phyloP scores from a whole-genome alignment of 805 yeast genomes.

The Kurtzmaniella fragi region DNA sequence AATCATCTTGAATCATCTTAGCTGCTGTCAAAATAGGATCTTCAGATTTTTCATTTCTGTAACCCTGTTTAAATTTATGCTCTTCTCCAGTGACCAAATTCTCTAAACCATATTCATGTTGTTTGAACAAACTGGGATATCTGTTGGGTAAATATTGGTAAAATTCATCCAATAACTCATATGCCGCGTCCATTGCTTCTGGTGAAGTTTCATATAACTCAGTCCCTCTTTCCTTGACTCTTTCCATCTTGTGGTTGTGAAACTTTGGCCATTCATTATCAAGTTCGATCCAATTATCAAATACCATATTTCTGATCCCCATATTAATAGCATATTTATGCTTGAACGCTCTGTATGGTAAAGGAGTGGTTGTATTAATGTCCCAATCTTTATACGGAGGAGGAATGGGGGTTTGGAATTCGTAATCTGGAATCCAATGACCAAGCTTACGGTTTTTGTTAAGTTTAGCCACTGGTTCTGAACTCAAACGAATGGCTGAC shows the following conservation, averaged over 20 bases:
- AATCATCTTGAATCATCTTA: slow-evolving; percentile 57
- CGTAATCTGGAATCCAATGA: slow-evolving; percentile 47
- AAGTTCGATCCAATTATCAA: slow-evolving; percentile 60
- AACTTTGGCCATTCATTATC: slow-evolving; percentile 61
- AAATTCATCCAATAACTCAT: slow-evolving; percentile 52
- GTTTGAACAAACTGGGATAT: slow-evolving; percentile 50
- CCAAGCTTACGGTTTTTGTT: slow-evolving; percentile 47
- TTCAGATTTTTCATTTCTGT: slow-evolving; percentile 24
- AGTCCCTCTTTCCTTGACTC: slow-evolving; percentile 43
- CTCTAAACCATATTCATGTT: slow-evolving; percentile 42
- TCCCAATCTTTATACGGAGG: slow-evolving; percentile 46
- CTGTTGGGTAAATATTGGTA: slow-evolving; percentile 49
- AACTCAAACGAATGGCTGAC: too few species aligned
- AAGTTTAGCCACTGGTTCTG: slow-evolving; percentile 1
- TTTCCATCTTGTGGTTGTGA: slow-evolving; percentile 47
- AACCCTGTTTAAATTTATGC: slow-evolving; percentile 29
- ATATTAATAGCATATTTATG: slow-evolving; percentile 61
- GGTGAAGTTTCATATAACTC: slow-evolving; percentile 48
- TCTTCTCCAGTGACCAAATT: slow-evolving; percentile 52
- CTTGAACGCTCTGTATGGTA: slow-evolving; percentile 65
- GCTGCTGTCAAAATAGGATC: slow-evolving; percentile 61
- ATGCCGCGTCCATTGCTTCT: slow-evolving; percentile 48
- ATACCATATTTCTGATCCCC: slow-evolving; percentile 64
- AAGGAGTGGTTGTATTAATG: slow-evolving; percentile 43
- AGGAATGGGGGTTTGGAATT: slow-evolving; percentile 46